Evolutionary conservation across 2,329 filamentous ascomycete genomes (phyloP), one percentile per base, ranked within the genome.

Genomic region (Hypoxylon sp.): DNA sequence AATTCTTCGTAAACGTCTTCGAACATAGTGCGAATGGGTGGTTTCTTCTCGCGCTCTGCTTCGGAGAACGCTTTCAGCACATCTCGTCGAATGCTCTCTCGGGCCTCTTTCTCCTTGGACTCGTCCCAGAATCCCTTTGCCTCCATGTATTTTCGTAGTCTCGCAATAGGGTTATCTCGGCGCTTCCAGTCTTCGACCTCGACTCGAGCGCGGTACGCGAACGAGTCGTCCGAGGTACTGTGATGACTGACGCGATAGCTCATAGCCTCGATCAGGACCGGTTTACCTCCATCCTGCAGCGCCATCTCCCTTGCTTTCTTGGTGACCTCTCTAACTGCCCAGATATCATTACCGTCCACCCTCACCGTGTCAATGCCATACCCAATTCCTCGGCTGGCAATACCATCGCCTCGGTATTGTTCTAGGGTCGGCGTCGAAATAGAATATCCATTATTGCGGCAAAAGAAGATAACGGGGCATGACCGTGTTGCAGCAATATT

Each of bases 191-290:
- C 92, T 75, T 97, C 93, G 77, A 99, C 95, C 74, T 99, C 95
- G 0, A 97, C 89, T 24, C 91, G 88, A 1, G 94, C 93, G 7
- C 95, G 91, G 80, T 99, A 99, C 0, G 95, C 95, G 73, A 97
- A 99, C 24, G 91, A 95, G 79, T 99, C 95, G 74, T 99, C 95
- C 0, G 91, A 95, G 0, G 95, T 99, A 78, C 93, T 97, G 80
- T 99, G 95, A 76, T 99, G 93, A 6, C 92, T 94, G 44, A 98
- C 94, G n/a, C 95, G 93, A 79, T 99, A 99, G 22, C 92, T 94
- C 92, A 99, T 97, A 58, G 93, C 93, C 79, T 99, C 95, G 41
- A 99, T 90, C 6, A 99, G 81, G 0, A 99, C 86, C 0, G 93
- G 93, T 66, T 86, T 88, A 3, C 92, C 91, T n/a, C 92, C 92